phyloP scores from a whole-genome alignment of 306 rosid species.

The Chamaecrista fasciculata region DNA sequence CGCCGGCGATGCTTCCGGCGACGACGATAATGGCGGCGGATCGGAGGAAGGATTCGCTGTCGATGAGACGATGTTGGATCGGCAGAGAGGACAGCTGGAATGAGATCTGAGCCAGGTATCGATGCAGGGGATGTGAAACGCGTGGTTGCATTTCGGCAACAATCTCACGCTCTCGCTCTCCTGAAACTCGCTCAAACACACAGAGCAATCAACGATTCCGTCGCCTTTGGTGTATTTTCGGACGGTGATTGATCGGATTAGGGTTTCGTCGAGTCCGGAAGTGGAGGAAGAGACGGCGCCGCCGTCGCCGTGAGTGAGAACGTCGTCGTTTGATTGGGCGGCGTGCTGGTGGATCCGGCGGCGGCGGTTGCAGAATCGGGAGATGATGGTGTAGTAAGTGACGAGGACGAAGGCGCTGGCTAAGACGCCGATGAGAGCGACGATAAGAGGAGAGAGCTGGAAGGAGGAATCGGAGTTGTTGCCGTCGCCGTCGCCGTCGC shows the following conservation, averaged over 20 bases:
- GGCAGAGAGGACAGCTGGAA: conserved; percentile 74
- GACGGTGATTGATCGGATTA: conserved; percentile 59
- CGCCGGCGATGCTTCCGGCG: conserved; percentile 21
- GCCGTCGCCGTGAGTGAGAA: conserved; percentile 1
- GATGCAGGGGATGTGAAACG: conserved; percentile 80
- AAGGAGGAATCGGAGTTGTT: conserved; percentile 21
- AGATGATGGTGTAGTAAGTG: conserved; percentile 60
- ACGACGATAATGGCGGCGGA: too few species aligned
- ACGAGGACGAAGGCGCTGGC: conserved; percentile 61
- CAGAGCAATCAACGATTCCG: conserved; percentile 66
- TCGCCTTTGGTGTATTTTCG: conserved; percentile 49
- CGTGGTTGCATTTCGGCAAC: conserved; percentile 73
- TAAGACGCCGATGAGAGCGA: conserved; percentile 66
- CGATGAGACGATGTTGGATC: conserved; percentile 48
- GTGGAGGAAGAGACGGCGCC: conserved; percentile 12
- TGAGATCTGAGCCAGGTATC: conserved; percentile 75
- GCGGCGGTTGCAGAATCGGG: conserved; percentile 53
- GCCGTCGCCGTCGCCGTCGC: neutral
- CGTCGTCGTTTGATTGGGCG: conserved; percentile 4
- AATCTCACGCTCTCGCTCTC: conserved; percentile 67
- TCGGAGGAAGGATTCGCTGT: too few species aligned
- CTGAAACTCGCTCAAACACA: conserved; percentile 70
- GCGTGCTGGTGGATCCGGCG: conserved; percentile 4
- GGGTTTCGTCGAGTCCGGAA: conserved; percentile 53
- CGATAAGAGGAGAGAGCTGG: conserved; percentile 67